phyloP scores from a whole-genome alignment of 805 yeast genomes.

The Cyberlindnera veronae region DNA sequence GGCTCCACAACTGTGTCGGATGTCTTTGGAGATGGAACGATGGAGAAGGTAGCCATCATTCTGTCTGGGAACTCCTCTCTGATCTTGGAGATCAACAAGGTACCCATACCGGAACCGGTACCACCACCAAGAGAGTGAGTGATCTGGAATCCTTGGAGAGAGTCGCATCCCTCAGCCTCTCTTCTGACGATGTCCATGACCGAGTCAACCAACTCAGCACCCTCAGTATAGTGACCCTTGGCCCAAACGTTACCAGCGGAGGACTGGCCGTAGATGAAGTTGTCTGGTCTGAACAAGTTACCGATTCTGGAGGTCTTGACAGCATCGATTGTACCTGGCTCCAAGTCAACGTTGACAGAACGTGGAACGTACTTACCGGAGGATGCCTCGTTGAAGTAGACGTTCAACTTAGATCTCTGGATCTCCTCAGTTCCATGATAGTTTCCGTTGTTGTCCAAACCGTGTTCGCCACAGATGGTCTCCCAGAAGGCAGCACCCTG shows the following conservation, averaged over 20 bases:
- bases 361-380: conserved; percentile 97
- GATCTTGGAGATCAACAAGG: conserved; percentile 86
- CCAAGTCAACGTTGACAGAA: conserved; percentile 94
- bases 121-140: conserved; percentile 99
- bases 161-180: conserved; percentile 95
- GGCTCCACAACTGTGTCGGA: conserved; percentile 98
- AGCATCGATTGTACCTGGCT: conserved; percentile 96
- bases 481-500: conserved; percentile 94
- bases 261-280: conserved; percentile 93
- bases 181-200: conserved; percentile 93
- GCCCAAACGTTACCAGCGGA: conserved; percentile 99
- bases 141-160: conserved; percentile 94
- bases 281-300: conserved; percentile 96
- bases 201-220: conserved; percentile 92
- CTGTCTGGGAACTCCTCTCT: conserved; percentile 94
- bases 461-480: conserved; percentile 86
- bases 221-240: conserved; percentile 97
- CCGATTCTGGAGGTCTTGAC: conserved; percentile 91
- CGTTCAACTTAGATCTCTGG: conserved; percentile 87
- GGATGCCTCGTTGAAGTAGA: conserved; percentile 94
- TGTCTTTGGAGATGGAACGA: conserved; percentile 97
- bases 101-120: conserved; percentile 98
- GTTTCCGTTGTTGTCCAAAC: conserved; percentile 70
- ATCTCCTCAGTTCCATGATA: conserved; percentile 58
- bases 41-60: conserved; percentile 96